These are phyloP conservation scores for Ustilago hordei DNA, from an alignment of 1,284 basidiomycete genomes.

Conservation along the genomic window DNA sequence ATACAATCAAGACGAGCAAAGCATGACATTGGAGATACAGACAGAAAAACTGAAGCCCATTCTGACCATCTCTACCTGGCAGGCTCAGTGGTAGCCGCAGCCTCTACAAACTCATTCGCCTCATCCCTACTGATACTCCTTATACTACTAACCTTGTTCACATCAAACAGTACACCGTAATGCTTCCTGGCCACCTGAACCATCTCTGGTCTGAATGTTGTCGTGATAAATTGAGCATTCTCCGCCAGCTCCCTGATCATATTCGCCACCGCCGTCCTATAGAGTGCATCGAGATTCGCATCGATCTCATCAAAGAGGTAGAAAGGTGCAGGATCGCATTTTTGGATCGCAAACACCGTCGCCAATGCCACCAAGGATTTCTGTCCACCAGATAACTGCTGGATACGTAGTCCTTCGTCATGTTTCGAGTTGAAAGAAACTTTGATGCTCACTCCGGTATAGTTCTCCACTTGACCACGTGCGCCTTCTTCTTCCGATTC, in stretches of 20 bases:
- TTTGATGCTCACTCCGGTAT: constrained; percentile 96
- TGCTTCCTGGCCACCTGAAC: constrained; percentile 93
- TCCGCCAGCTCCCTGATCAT: constrained; percentile 93
- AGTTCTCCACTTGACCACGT: constrained; percentile 79
- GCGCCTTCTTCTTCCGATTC: constrained; percentile 61
- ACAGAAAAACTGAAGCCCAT: neutral
- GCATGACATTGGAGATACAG: no score
- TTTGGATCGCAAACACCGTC: constrained; percentile 97
- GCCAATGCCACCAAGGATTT: constrained; percentile 97
- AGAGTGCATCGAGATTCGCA: constrained; percentile 96
- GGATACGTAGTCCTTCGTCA: constrained; percentile 93
- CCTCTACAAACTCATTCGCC: constrained; percentile 87
- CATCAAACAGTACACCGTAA: constrained; percentile 99
- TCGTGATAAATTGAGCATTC: constrained; percentile 96
- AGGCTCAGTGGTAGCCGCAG: constrained; percentile 50
- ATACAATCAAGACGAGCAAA: neutral
- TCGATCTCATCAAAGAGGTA: constrained; percentile 99
- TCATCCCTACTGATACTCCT: constrained; percentile 84
- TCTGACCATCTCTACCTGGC: constrained; percentile 10
- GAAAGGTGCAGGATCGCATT: constrained; percentile 98
- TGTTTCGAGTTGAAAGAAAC: constrained; percentile 99
- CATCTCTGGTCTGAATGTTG: constrained; percentile 98
- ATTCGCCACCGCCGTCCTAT: constrained; percentile 93
- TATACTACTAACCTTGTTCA: constrained; percentile 87
- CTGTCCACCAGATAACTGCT: constrained; percentile 96